A percentile compares a stretch with the other conserved stretches of the same genome.
These are phyloP conservation scores for Penicillium polonicum DNA, from an alignment of 2,329 filamentous ascomycete species.

Conservation along the genomic window DNA sequence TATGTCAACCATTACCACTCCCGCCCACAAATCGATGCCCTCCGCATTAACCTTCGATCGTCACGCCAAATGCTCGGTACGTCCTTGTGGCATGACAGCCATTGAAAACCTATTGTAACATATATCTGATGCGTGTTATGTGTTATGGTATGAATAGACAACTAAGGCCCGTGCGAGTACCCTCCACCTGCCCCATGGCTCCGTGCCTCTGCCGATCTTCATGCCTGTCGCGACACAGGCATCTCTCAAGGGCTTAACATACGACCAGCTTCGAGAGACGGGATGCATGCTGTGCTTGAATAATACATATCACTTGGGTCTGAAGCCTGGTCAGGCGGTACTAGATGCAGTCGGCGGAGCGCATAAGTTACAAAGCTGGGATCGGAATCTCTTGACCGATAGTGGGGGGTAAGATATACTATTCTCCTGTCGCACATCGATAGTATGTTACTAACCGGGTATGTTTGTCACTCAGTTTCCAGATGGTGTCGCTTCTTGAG, in stretches of 20 bases:
- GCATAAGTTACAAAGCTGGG: constrained; percentile 93
- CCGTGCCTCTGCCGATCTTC: constrained; percentile 87
- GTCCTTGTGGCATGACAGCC: constrained; percentile 28
- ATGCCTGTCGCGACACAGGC: constrained; percentile 99
- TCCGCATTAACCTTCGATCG: constrained; percentile 77
- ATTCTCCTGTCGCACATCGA: not conserved
- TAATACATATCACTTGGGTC: constrained; percentile 94
- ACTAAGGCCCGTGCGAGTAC: constrained; percentile 90
- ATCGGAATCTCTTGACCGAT: constrained; percentile 86
- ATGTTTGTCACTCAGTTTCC: constrained; percentile 63
- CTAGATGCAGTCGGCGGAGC: constrained; percentile 86
- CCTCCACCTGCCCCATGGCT: constrained; percentile 85
- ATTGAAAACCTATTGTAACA: constrained; percentile 7
- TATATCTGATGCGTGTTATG: constrained; percentile 3
- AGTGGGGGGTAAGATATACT: constrained; percentile 48
- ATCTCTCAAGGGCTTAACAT: constrained; percentile 90
- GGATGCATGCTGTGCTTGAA: constrained; percentile 90
- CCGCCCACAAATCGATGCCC: constrained; percentile 37
- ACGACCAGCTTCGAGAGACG: constrained; percentile 85
- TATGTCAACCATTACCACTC: constrained; percentile 32
- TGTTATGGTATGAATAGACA: constrained; percentile 57
- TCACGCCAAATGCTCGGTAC: constrained; percentile 75
- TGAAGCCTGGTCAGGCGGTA: constrained; percentile 90
- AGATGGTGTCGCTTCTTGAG: constrained; percentile 96
- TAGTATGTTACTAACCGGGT: constrained; percentile 5